Evolutionary conservation across 768 basidiomycete genomes (phyloP), one percentile per base, ranked within the genome.

Genomic region (Lactarius trivialis): DNA sequence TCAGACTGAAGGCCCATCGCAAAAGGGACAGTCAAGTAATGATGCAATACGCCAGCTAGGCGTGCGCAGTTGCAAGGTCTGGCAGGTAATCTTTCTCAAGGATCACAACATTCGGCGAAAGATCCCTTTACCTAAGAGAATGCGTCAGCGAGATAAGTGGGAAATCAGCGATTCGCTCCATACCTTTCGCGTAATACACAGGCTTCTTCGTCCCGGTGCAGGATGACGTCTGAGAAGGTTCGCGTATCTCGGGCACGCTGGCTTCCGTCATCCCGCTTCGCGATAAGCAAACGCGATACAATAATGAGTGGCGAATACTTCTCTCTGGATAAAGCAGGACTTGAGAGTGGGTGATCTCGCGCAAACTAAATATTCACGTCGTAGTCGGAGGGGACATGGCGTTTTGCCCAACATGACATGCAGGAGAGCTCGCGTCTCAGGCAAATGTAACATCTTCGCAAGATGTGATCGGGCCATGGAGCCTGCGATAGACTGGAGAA

Each of bases 261-360:
- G 21, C 37, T 59, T 49, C 21, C 57, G 53, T 63, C 57, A 59
- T 59, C 6, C 24, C 7, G 43, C 53, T 63, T 63, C 57, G 58
- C 62, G 62, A 63, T 63, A 63, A 63, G 62, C 43, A 55, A 48
- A 33, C n/a, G n/a, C 17, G 17, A 52, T 30, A 2, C 51, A 52
- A 17, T 33, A 19, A n/a, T n/a, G n/a, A 6, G 32, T 30, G 17
- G 28, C 17, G n/a, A 32, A 32, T 48, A 48, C 45, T 39, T 2
- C 21, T 11, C 21, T 14, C n/a, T 9, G 24, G 45, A 48, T 48
- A 48, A 48, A 48, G 39, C 19, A 12, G 45, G 45, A 48, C 21
- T 48, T 48, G 21, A 37, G 15, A 17, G 28, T 14, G 26, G 37
- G 32, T 14, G 24, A 32, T 56, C 19, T 32, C 43, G 14, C 21